A percentile compares a stretch with the other conserved stretches of the same genome.
Conservation (phyloP, 257 asterid genomes). For the Avicennia marina region DNA sequence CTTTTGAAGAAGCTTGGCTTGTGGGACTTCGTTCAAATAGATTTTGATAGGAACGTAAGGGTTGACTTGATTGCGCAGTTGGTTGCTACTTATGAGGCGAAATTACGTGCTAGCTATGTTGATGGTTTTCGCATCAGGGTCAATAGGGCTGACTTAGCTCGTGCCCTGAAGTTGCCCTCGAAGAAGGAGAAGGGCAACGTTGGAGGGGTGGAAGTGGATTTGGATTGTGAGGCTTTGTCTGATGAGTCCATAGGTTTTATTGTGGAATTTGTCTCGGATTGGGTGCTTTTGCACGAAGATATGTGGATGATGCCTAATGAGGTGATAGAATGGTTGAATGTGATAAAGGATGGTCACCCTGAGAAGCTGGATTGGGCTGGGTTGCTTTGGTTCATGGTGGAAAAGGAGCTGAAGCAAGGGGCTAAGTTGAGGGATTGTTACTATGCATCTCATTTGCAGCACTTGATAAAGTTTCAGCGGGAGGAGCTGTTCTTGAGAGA, state of each 20-base stretch:
- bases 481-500: constrained; percentile 27
- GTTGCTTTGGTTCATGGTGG: constrained; percentile 85
- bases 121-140: constrained; percentile 38
- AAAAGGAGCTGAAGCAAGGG: constrained; percentile 74
- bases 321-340: constrained; percentile 51
- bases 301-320: constrained; percentile 70
- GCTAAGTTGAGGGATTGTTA: constrained; percentile 56
- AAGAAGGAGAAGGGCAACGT: constrained; percentile 47
- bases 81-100: constrained; percentile 55
- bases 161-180: constrained; percentile 55
- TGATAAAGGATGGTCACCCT: constrained; percentile 66
- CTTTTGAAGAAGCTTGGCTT: constrained; percentile 58
- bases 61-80: constrained; percentile 65
- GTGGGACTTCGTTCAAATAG: constrained; percentile 75
- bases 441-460: constrained; percentile 84
- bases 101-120: constrained; percentile 41
- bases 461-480: constrained; percentile 57
- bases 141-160: constrained; percentile 65
- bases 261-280: constrained; percentile 42
- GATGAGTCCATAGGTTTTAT: constrained; percentile 55
- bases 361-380: constrained; percentile 95
- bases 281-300: constrained; percentile 84
- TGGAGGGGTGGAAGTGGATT: constrained; percentile 43
- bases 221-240: constrained; percentile 35
- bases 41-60: constrained; percentile 56